A percentile compares a stretch with the other conserved stretches of the same genome.
Conservation (phyloP, 805 yeast genomes). For the Candida jianshihensis region DNA sequence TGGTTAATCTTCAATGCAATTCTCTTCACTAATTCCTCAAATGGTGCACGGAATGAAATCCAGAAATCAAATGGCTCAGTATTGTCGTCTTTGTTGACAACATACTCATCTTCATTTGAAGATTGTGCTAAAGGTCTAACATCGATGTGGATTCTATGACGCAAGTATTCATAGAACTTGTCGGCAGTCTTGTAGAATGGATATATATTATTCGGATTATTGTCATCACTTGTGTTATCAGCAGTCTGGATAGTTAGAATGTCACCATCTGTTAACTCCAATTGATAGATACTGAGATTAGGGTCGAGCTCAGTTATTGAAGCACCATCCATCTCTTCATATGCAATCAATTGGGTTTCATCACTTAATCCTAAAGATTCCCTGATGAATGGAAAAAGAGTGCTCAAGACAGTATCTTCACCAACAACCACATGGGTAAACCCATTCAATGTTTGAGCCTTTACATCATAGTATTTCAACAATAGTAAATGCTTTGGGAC, state of each 20-base stretch:
- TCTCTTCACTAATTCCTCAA: conserved; percentile 51
- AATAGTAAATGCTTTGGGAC: conserved; percentile 32
- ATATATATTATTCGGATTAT: conserved; percentile 13
- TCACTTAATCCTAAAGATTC: conserved; percentile 32
- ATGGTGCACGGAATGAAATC: conserved; percentile 56
- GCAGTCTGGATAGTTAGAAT: conserved; percentile 35
- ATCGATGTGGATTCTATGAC: conserved; percentile 54
- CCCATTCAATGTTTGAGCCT: conserved; percentile 51
- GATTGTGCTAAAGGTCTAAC: conserved; percentile 37
- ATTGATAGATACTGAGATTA: conserved; percentile 39
- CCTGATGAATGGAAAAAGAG: conserved; percentile 34
- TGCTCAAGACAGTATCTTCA: conserved; percentile 37
- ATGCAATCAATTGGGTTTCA: conserved; percentile 31
- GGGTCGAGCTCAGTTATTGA: conserved; percentile 36
- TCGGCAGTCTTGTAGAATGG: conserved; percentile 31
- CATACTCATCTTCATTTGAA: conserved; percentile 44
- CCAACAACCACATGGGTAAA: conserved; percentile 51
- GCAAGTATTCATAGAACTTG: conserved; percentile 47
- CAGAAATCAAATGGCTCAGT: conserved; percentile 48
- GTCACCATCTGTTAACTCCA: conserved; percentile 65
- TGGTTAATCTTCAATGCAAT: conserved; percentile 48
- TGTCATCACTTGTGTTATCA: conserved; percentile 8
- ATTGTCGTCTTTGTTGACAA: conserved; percentile 25
- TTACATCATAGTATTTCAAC: conserved; percentile 61
- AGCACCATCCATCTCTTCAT: conserved; percentile 56